A percentile compares a stretch with the other conserved stretches of the same genome.
phyloP scores from a whole-genome alignment of 495 filamentous ascomycete genomes.

The Podospora anserina region DNA sequence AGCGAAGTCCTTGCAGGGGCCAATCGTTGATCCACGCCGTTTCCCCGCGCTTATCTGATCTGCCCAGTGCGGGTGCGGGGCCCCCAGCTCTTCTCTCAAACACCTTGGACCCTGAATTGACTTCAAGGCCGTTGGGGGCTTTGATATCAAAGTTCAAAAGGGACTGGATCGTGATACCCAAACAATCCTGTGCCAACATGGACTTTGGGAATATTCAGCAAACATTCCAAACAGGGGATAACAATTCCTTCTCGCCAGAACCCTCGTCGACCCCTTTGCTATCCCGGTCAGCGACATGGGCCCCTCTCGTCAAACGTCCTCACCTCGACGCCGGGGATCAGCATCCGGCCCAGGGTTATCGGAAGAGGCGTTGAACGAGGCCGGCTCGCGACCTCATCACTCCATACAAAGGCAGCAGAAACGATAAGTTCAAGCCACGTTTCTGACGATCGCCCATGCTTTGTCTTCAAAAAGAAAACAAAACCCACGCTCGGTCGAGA shows the following conservation, averaged over 20 bases:
- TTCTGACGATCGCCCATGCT: neutral
- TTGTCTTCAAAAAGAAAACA: neutral
- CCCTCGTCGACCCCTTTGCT: neutral
- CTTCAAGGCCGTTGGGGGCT: neutral
- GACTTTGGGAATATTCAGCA: neutral
- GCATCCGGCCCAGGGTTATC: conserved; percentile 8
- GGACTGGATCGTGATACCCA: neutral
- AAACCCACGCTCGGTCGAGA: neutral
- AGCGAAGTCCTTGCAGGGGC: conserved; percentile 1
- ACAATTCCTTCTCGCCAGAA: neutral
- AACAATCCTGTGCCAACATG: neutral
- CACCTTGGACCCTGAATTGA: conserved; percentile 20
- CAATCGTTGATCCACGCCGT: neutral
- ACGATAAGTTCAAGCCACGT: neutral
- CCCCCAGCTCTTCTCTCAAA: conserved; percentile 14
- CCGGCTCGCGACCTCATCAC: neutral
- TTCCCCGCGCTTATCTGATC: conserved; percentile 31
- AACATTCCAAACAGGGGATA: neutral
- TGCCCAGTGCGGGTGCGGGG: conserved; percentile 5
- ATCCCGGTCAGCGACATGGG: neutral
- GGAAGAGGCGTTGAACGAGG: conserved; percentile 1
- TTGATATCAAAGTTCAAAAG: conserved; percentile 8
- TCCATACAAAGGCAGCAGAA: neutral
- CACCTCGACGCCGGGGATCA: conserved; percentile 1
- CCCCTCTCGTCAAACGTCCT: neutral